Evolutionary conservation across 805 yeast genomes (phyloP), one percentile per base, ranked within the genome.

Genomic region (Wickerhamomyces canadensis): DNA sequence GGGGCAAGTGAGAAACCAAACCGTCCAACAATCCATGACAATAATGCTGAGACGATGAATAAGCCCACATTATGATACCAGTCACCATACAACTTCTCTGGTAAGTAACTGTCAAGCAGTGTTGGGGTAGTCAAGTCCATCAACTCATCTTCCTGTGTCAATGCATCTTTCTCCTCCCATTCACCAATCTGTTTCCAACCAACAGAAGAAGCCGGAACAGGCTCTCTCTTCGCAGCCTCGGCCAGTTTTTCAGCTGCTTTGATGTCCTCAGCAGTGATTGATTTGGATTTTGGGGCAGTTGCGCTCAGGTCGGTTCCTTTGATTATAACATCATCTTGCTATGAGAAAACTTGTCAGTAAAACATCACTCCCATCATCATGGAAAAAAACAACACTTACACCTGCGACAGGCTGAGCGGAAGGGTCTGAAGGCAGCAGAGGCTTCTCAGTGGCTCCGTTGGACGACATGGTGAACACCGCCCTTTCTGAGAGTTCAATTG

Each of bases 111-210:
- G 52, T 88, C 96, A 41, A 89, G 65, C 25, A 84, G 52, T 0
- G 97, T 85, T 16, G 87, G 78, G 18, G 75, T 72, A 18, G 80
- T 70, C 48, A 88, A 65, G 58, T 88, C 96, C 44, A 74, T 70
- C 38, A 79, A 65, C 50, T 80, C 84, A 56, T 86, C 95, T 26
- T 81, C 84, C 11, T 60, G 59, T 8, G 76, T 77, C 48, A 85
- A 64, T 2, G 65, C 63, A 57, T 83, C 89, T 29, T 73, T 71
- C 40, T 77, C 78, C 54, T 80, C 84, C 82, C 87, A 91, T 15
- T 87, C 84, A 9, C 93, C 91, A 36, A 85, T 88, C 60, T 89
- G 96, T 57, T 82, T 85, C 98, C 98, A 91, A 24, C 98, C 98
- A 34, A 85, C 75, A 52, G 74, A 83, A 3, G 91, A 76, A 19